These are phyloP conservation scores for Pecoramyces ruminantium DNA, from an alignment of 192 early-diverging fungal species.

Conservation along the genomic window DNA sequence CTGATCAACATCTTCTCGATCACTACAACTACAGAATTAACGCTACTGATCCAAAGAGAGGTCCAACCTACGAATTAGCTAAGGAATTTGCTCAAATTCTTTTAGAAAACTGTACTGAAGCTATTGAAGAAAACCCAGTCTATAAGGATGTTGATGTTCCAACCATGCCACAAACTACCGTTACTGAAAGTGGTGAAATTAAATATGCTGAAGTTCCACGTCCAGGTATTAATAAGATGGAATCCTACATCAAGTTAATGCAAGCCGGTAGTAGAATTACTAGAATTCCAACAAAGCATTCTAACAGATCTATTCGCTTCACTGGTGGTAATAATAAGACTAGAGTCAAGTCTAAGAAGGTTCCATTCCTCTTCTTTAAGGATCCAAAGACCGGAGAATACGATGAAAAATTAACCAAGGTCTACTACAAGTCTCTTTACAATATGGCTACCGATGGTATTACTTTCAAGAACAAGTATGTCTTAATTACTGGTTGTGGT, in stretches of 20 bases:
- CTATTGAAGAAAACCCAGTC: constrained; percentile 55
- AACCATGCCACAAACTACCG: constrained; percentile 59
- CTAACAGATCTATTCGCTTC: constrained; percentile 1
- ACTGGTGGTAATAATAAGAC: constrained; percentile 28
- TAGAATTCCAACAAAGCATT: constrained; percentile 6
- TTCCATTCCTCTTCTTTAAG: constrained; percentile 62
- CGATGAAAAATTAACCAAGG: constrained; percentile 54
- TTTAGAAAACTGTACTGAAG: constrained; percentile 77
- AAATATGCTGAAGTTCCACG: constrained; percentile 73
- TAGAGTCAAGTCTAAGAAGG: constrained; percentile 39
- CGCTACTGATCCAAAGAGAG: constrained; percentile 50
- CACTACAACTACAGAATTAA: constrained; percentile 81
- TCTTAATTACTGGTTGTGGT: constrained; percentile 79
- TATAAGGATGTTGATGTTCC: constrained; percentile 86
- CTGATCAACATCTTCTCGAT: constrained; percentile 55
- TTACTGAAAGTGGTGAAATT: constrained; percentile 67
- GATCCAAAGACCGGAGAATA: constrained; percentile 71
- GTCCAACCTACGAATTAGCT: constrained; percentile 67
- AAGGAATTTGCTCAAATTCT: constrained; percentile 64
- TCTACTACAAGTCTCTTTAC: constrained; percentile 65
- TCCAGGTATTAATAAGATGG: constrained; percentile 66
- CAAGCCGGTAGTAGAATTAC: constrained; percentile 15
- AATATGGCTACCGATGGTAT: constrained; percentile 67
- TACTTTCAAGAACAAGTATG: constrained; percentile 70
- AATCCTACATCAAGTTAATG: constrained; percentile 85